These are phyloP conservation scores for Aspergillus floridensis DNA, from an alignment of 2,329 filamentous ascomycete genomes.

Conservation along the genomic window DNA sequence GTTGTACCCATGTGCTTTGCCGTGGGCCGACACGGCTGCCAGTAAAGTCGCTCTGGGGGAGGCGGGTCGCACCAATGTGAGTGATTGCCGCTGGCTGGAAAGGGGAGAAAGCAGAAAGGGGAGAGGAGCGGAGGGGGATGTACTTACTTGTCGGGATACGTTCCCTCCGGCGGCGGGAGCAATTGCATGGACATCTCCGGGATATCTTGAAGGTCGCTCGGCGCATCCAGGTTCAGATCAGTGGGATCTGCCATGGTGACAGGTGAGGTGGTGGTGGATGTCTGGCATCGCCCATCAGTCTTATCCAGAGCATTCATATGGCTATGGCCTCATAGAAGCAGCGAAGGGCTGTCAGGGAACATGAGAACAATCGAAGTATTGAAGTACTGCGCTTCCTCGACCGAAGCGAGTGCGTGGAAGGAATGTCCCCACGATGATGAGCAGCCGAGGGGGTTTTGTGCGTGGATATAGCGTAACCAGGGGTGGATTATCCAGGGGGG, in stretches of 20 bases:
- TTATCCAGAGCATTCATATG: constrained; percentile 5
- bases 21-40: constrained; percentile 41
- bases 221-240: constrained; percentile 45
- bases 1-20: constrained; percentile 45
- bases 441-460: constrained; percentile 28
- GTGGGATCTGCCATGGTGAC: constrained; percentile 41
- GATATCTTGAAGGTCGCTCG: constrained; percentile 47
- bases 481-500: constrained; percentile 9
- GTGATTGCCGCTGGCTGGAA: not conserved
- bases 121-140: not conserved
- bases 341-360: not conserved
- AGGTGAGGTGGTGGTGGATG: constrained; percentile 9
- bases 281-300: constrained; percentile 24
- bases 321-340: not conserved
- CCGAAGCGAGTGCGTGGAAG: constrained; percentile 41
- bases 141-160: constrained; percentile 44
- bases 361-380: not conserved
- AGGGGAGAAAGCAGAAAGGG: not conserved
- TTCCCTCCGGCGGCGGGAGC: constrained; percentile 43
- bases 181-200: constrained; percentile 44
- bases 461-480: constrained; percentile 36
- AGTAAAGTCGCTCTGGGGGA: constrained; percentile 35
- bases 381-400: not conserved
- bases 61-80: constrained; percentile 9
- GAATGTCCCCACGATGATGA: constrained; percentile 24